These are phyloP conservation scores for Cicer cuneatum DNA, from an alignment of 306 rosid genomes.

Conservation along the genomic window DNA sequence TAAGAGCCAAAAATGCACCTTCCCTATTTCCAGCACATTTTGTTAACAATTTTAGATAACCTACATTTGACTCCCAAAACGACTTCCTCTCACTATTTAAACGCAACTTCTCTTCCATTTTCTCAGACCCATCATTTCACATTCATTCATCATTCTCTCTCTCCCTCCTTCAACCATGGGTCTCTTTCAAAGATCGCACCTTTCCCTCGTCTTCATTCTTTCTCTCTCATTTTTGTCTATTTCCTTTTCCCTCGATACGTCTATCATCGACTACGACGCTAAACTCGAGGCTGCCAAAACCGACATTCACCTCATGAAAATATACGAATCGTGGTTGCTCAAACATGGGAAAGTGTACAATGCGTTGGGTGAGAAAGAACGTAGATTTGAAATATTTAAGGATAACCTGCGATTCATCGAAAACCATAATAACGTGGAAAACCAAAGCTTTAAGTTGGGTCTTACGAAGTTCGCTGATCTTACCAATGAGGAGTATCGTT, in stretches of 20 bases:
- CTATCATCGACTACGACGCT: conserved; percentile 72
- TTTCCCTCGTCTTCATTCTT: background rate
- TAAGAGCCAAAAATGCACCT: no score
- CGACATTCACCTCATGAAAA: conserved; percentile 43
- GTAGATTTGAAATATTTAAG: conserved; percentile 70
- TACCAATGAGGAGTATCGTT: conserved; percentile 71
- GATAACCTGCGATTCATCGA: conserved; percentile 68
- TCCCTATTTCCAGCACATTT: no score
- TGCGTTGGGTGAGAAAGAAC: conserved; percentile 71
- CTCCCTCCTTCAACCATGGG: conserved; percentile 27
- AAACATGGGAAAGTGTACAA: conserved; percentile 72
- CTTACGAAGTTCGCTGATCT: conserved; percentile 80
- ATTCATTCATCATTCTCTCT: background rate
- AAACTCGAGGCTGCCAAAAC: conserved; percentile 40
- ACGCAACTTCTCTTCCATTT: background rate
- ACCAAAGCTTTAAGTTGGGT: conserved; percentile 58
- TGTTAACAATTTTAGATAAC: no score
- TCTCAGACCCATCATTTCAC: conserved; percentile 2
- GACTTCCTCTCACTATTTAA: background rate
- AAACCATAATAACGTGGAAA: conserved; percentile 51
- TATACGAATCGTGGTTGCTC: conserved; percentile 77
- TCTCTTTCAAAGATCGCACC: background rate
- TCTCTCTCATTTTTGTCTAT: conserved; percentile 24
- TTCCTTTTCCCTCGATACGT: conserved; percentile 63
- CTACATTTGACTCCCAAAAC: background rate